Evolutionary conservation across 2,329 filamentous ascomycete species (phyloP), one percentile per base, ranked within the genome.

Genomic region (Ophiostoma sp.): DNA sequence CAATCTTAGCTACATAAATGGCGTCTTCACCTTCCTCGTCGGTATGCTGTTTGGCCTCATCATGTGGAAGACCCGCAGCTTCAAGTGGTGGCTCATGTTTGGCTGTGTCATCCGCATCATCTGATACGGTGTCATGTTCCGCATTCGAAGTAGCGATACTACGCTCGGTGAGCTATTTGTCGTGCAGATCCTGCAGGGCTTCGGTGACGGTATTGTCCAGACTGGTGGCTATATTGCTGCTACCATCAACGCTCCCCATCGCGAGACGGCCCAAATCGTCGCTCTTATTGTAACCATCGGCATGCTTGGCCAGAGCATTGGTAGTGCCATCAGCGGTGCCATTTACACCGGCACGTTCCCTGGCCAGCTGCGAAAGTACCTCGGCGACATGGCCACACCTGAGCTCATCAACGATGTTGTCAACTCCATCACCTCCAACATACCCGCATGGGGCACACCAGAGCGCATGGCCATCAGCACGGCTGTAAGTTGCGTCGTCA

Each of bases 301-400:
- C 40, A 68, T 66, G 55, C 63, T 71, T 4, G 70, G 70, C 47
- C 45, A 40, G 44, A 66, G 63, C 40, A 18, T 71, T 18, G 70
- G 70, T 65, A 66, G 55, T 38, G 55, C 67, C 70, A 70, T 71
- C 44, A 65, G 62, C 66, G 70, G 70, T 12, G 70, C 65, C 65
- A 71, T 71, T 66, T 71, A 71, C 68, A 71, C 70, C 44, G 63
- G 64, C 65, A 67, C 67, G 4, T 66, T 70, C 27, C 65, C 63
- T 5, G 5, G 12, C n/a, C 6, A 52, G 55, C 67, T 71, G 40
- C 9, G 36, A 27, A 38, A 45, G 38, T 52, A 65, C n/a, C 67
- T 71, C 12, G 70, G 70, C 63, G 63, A 42, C 65, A 16, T 52
- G 5, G 70, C 65, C 27, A 65, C 68, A 2, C 45, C 63, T 3